Conservation (phyloP, 768 basidiomycete species). For the Tremella yokohamensis region DNA sequence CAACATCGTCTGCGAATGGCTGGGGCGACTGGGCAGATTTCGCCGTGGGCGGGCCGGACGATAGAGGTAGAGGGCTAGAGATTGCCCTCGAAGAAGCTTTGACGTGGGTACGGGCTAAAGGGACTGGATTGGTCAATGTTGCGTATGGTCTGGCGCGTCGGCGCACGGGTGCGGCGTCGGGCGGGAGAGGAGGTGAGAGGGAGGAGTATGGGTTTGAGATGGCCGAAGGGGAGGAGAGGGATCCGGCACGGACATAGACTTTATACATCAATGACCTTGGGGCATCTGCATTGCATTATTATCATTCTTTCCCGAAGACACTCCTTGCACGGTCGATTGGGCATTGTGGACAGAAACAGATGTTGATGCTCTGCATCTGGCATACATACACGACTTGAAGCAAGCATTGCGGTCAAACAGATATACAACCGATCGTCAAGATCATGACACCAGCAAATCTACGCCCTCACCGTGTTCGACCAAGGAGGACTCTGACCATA, state of each 20-base stretch:
- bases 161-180: slow-evolving; percentile 2
- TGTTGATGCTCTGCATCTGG: no score
- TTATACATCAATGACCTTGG: no score
- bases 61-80: slow-evolving; percentile 31
- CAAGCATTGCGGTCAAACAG: no score
- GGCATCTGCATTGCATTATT: slow-evolving; percentile 2
- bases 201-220: slow-evolving; percentile 9
- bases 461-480: slow-evolving; percentile 8
- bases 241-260: neutral
- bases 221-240: neutral
- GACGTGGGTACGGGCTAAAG: slow-evolving; percentile 23
- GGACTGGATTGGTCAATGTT: slow-evolving; percentile 8
- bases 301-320: neutral
- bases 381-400: no score
- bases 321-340: neutral
- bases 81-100: slow-evolving; percentile 36
- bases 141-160: neutral
- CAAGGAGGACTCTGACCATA: slow-evolving; percentile 34
- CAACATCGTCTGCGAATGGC: slow-evolving; percentile 19
- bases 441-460: no score
- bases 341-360: no score
- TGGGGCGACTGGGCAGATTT: slow-evolving; percentile 31
- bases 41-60: slow-evolving; percentile 13
- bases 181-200: slow-evolving; percentile 10
- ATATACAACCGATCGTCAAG: no score